Evolutionary conservation across 2,329 filamentous ascomycete genomes (phyloP).

Genomic region (Nigrospora osmanthi): DNA sequence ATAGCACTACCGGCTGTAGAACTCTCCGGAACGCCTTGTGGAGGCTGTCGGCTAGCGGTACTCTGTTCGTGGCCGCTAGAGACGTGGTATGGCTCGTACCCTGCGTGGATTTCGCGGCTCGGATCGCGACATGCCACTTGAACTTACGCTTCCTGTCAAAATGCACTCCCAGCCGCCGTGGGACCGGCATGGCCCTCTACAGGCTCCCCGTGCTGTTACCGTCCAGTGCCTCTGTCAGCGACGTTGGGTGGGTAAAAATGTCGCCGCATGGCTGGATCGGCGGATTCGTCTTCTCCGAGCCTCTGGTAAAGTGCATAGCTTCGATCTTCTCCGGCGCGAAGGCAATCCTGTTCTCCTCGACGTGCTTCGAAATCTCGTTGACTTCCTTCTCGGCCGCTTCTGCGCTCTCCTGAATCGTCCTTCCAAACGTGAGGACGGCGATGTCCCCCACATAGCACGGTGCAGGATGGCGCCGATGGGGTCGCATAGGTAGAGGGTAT

Average conservation of each 20-base stretch:
- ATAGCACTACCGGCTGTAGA: background rate
- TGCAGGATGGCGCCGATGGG: background rate
- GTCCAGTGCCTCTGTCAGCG: background rate
- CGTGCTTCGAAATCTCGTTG: conserved; percentile 7
- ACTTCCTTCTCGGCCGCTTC: conserved; percentile 3
- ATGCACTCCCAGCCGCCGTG: conserved; percentile 12
- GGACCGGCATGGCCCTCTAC: background rate
- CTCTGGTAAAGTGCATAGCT: conserved; percentile 11
- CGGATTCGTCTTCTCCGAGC: background rate
- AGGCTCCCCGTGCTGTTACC: too few species aligned
- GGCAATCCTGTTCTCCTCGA: conserved; percentile 7
- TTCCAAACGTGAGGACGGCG: conserved; percentile 7
- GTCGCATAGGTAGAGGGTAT: conserved; percentile 2
- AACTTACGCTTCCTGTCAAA: conserved; percentile 10
- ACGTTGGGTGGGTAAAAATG: background rate
- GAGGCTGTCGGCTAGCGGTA: background rate
- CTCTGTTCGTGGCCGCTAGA: background rate
- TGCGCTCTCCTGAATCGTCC: conserved; percentile 6
- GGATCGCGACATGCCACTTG: conserved; percentile 7
- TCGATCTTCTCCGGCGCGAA: conserved; percentile 13
- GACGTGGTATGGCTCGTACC: conserved; percentile 4
- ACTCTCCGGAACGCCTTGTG: background rate
- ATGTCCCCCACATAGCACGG: conserved; percentile 11
- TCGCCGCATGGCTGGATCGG: conserved; percentile 1
- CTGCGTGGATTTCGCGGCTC: conserved; percentile 6